Evolutionary conservation across 495 filamentous ascomycete species (phyloP).

Genomic region (Xylaria nigripes): DNA sequence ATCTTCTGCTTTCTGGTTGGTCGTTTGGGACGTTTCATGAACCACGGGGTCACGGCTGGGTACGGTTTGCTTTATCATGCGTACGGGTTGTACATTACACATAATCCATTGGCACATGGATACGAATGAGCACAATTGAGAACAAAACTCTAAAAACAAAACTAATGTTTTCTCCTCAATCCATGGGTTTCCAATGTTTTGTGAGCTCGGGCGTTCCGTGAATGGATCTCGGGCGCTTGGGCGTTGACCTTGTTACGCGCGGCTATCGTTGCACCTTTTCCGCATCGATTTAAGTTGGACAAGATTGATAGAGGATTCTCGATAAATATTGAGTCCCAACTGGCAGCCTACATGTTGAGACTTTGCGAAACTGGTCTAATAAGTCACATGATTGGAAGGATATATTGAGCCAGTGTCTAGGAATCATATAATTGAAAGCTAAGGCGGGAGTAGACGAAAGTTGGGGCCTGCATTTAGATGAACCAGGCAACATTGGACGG

Average conservation of each 20-base stretch:
- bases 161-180: not conserved
- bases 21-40: conserved; percentile 65
- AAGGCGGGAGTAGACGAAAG: not conserved
- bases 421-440: not conserved
- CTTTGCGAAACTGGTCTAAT: no score
- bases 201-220: not conserved
- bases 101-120: conserved; percentile 63
- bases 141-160: conserved; percentile 21
- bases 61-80: conserved; percentile 66
- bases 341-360: no score
- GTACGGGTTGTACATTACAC: conserved; percentile 84
- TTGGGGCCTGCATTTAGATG: not conserved
- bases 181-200: not conserved
- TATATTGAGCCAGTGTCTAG: not conserved
- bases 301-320: no score
- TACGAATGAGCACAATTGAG: conserved; percentile 47
- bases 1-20: conserved; percentile 55
- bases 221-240: no score
- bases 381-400: no score
- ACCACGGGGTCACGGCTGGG: conserved; percentile 79
- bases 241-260: no score
- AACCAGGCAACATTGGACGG: not conserved
- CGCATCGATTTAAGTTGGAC: no score
- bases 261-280: no score
- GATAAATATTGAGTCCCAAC: no score